These are phyloP conservation scores for Heliosperma pusillum DNA, from an alignment of 148 eudicot genomes.

Conservation along the genomic window DNA sequence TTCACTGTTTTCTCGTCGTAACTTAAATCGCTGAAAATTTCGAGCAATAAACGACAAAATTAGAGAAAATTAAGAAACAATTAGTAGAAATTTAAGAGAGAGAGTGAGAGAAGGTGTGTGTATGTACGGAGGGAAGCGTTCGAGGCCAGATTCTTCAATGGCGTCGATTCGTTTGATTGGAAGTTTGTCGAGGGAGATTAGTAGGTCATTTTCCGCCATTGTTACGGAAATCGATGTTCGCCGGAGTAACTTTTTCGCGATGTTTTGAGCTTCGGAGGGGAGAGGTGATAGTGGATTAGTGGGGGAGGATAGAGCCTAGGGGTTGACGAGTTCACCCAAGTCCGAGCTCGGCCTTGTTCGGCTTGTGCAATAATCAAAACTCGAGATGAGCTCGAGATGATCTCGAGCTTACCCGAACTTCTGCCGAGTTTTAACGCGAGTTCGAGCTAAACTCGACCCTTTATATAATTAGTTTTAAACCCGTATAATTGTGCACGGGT, in stretches of 20 bases:
- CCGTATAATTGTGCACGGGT: no score
- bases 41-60: neutral
- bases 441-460: no score
- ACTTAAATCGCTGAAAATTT: conserved; percentile 48
- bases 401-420: no score
- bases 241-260: conserved; percentile 10
- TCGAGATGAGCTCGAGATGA: no score
- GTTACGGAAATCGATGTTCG: conserved; percentile 18
- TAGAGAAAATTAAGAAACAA: neutral
- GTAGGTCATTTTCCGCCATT: conserved; percentile 50
- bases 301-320: neutral
- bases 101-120: conserved; percentile 14
- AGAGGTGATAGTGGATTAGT: neutral
- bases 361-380: no score
- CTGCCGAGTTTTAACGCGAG: no score
- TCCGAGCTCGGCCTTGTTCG: no score
- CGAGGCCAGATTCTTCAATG: conserved; percentile 83
- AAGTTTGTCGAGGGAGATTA: conserved; percentile 82
- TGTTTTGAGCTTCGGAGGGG: neutral
- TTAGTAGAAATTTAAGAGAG: neutral
- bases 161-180: conserved; percentile 75
- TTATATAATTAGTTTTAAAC: no score
- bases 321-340: no score
- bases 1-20: conserved; percentile 84
- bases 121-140: conserved; percentile 67